A percentile compares a stretch with the other conserved stretches of the same genome.
Evolutionary conservation across 2,329 filamentous ascomycete species (phyloP).

Genomic region (Byssothecium circinans): DNA sequence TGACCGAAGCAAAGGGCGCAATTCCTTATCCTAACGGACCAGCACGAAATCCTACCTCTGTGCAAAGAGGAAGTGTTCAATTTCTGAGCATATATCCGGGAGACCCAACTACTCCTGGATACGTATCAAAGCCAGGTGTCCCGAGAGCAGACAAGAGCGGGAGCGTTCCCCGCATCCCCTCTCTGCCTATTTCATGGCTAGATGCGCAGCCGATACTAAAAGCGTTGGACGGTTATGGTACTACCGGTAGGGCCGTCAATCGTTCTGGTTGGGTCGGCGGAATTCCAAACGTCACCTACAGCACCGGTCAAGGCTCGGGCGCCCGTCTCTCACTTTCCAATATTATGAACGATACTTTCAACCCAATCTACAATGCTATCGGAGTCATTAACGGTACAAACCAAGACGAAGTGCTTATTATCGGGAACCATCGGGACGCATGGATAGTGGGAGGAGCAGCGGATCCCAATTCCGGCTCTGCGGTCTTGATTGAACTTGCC

Average conservation of each 20-base stretch:
- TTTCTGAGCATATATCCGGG: constrained; percentile 64
- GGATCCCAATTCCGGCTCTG: constrained; percentile 56
- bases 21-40: constrained; percentile 47
- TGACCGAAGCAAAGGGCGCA: constrained; percentile 51
- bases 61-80: constrained; percentile 52
- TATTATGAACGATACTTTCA: constrained; percentile 78
- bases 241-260: constrained; percentile 51
- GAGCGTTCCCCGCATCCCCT: constrained; percentile 76
- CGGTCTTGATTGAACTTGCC: constrained; percentile 53
- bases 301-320: constrained; percentile 56
- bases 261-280: constrained; percentile 43
- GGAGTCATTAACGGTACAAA: constrained; percentile 70
- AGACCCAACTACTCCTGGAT: constrained; percentile 55
- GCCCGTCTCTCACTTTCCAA: constrained; percentile 54
- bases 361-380: constrained; percentile 75
- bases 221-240: constrained; percentile 80
- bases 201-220: constrained; percentile 80
- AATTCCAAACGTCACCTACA: constrained; percentile 40
- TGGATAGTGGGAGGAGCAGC: constrained; percentile 58
- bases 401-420: constrained; percentile 55
- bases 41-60: constrained; percentile 49
- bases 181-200: constrained; percentile 79
- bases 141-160: constrained; percentile 68
- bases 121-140: constrained; percentile 79
- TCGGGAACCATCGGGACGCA: constrained; percentile 58